Conservation (phyloP, 257 asterid genomes). For the Orobanche coerulescens region DNA sequence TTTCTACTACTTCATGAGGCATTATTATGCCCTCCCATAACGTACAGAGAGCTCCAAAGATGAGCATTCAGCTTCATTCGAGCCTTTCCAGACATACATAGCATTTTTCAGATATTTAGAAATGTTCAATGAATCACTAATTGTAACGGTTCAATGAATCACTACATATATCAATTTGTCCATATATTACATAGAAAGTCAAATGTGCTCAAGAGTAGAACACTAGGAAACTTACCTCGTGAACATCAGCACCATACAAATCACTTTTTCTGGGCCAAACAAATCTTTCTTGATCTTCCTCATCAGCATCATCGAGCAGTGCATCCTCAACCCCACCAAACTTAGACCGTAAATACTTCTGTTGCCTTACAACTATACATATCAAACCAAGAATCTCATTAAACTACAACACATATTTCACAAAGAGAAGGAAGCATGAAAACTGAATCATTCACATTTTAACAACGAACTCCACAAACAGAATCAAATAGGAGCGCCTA, state of each 20-base stretch:
- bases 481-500: conserved; percentile 5
- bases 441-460: background rate
- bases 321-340: conserved; percentile 78
- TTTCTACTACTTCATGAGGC: conserved; percentile 1
- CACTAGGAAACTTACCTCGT: conserved; percentile 35
- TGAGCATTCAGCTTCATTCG: conserved; percentile 1
- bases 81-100: background rate
- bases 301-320: conserved; percentile 52
- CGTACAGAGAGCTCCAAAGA: background rate
- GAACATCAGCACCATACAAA: conserved; percentile 41
- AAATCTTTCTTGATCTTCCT: conserved; percentile 37
- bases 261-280: conserved; percentile 48
- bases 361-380: conserved; percentile 56
- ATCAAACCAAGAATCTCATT: conserved; percentile 17
- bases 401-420: conserved; percentile 7
- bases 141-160: background rate
- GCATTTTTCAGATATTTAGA: background rate
- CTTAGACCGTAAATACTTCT: conserved; percentile 44
- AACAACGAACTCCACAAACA: background rate
- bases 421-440: conserved; percentile 5
- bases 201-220: background rate
- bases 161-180: background rate
- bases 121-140: background rate
- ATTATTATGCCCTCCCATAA: background rate
- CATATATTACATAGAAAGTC: background rate